These are phyloP conservation scores for Phaffomyces antillensis DNA, from an alignment of 805 yeast species.

Conservation along the genomic window DNA sequence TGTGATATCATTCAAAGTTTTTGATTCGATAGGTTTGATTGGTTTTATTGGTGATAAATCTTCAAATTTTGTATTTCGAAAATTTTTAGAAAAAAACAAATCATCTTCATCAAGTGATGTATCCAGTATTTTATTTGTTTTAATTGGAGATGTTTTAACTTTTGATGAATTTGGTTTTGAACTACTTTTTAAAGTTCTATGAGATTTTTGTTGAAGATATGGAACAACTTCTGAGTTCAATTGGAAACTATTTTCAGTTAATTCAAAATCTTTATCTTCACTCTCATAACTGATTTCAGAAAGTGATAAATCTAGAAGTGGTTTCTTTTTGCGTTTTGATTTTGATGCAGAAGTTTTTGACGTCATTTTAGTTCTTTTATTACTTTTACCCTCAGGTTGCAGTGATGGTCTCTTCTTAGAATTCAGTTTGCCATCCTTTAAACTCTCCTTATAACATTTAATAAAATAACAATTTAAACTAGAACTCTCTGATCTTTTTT, in stretches of 20 bases:
- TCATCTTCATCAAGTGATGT: slow-evolving; percentile 17
- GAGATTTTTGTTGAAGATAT: slow-evolving; percentile 8
- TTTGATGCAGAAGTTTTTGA: neutral
- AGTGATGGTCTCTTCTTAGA: neutral
- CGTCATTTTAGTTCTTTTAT: neutral
- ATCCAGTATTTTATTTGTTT: slow-evolving; percentile 17
- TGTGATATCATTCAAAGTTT: slow-evolving; percentile 3
- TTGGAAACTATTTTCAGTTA: slow-evolving; percentile 16
- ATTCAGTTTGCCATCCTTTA: slow-evolving; percentile 1
- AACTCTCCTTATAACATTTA: neutral
- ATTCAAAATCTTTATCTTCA: slow-evolving; percentile 18
- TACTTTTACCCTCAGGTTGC: neutral
- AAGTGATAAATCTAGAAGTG: too few species aligned
- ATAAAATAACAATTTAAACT: slow-evolving; percentile 28
- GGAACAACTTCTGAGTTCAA: slow-evolving; percentile 14
- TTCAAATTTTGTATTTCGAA: slow-evolving; percentile 4
- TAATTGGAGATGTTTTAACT: neutral
- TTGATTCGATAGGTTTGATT: neutral
- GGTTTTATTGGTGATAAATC: neutral
- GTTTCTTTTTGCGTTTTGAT: neutral
- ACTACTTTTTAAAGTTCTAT: neutral
- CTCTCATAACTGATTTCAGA: neutral
- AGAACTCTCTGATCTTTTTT: slow-evolving; percentile 29
- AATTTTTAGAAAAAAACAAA: slow-evolving; percentile 12
- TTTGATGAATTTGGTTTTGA: slow-evolving; percentile 4